Base-by-base conservation (phyloP, 225 moss, liverwort and hornwort species). In the Thuidium tamariscinum region DNA sequence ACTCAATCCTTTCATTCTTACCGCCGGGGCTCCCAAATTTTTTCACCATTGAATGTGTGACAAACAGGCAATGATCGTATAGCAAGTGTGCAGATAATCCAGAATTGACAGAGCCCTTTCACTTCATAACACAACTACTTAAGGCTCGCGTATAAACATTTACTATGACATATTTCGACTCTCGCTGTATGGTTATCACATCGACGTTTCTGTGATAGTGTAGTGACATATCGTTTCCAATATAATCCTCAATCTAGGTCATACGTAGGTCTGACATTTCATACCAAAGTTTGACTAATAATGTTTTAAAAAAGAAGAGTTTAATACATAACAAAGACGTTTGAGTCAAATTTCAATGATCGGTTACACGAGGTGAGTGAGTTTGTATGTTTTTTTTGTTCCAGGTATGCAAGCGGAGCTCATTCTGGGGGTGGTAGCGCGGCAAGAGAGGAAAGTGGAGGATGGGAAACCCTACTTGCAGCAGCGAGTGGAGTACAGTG, bases 401-500 rank as follows among this genome's bases (percentile, higher is more conserved):
- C 63, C 83, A 98, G 98, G 98, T 71, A 92, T 96, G 68, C 94
- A 93, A 91, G 94, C 96, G 30, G 97, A 99, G 87, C 91, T 99
- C n/a, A 94, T 99, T 90, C 91, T 99, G 29, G 96, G 99, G 44
- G 92, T 95, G 3, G 95, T 91, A 48, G 97, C 93, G 44, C 93
- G 95, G 37, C 95, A 89, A 29, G 90, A 85, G 74, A 90, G 72
- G 63, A 86, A 88, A 30, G 75, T 39, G 11, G 91, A 76, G 57
- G 93, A 90, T 76, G 90, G 86, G 67, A 95, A 93, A 89, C 92
- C 93, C 15, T 99, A 97, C 65, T 84, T 99, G 88, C 94, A 99
- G 90, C 96, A 97, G 88, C 96, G 99, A 36, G 96, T 96, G 89
- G 95, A 96, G 61, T 99, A 94, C 84, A 93, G 95, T 54, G 95